Percentiles rank a stretch among this genome's conserved stretches.
These are phyloP conservation scores for Cyclotella cryptica DNA, from an alignment of 108 stramenopile genomes.

Conservation along the genomic window DNA sequence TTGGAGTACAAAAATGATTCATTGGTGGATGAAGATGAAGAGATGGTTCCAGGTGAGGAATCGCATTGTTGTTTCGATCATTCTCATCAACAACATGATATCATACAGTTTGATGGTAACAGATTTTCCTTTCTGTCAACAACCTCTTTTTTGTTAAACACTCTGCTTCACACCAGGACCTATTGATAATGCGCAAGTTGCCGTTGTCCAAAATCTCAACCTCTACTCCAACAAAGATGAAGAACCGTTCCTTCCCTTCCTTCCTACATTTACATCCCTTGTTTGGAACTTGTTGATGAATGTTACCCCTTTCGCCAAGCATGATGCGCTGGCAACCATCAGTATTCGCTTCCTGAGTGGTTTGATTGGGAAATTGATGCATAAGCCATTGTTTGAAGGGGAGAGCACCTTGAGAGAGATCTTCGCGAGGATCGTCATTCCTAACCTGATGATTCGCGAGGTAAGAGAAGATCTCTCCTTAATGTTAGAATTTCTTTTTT, in stretches of 20 bases:
- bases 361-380: conserved; percentile 91
- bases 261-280: conserved; percentile 81
- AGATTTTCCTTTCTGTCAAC: neutral
- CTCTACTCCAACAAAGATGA: conserved; percentile 97
- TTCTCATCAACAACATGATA: neutral
- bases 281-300: conserved; percentile 93
- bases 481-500: neutral
- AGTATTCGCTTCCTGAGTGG: conserved; percentile 93
- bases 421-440: conserved; percentile 92
- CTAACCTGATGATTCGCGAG: conserved; percentile 93
- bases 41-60: conserved; percentile 70
- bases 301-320: conserved; percentile 69
- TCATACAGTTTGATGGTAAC: neutral
- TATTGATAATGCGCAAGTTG: conserved; percentile 87
- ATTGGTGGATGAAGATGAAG: conserved; percentile 86
- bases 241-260: conserved; percentile 89
- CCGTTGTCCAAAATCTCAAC: conserved; percentile 92
- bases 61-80: neutral
- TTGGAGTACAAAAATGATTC: conserved; percentile 86
- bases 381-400: conserved; percentile 82
- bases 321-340: conserved; percentile 91
- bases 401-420: conserved; percentile 88
- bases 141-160: neutral
- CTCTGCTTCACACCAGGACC: conserved; percentile 44
- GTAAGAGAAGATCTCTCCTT: conserved; percentile 7